Evolutionary conservation across 345 rosid genomes (phyloP), one percentile per base, ranked within the genome.

Genomic region (Bretschneidera sinensis): DNA sequence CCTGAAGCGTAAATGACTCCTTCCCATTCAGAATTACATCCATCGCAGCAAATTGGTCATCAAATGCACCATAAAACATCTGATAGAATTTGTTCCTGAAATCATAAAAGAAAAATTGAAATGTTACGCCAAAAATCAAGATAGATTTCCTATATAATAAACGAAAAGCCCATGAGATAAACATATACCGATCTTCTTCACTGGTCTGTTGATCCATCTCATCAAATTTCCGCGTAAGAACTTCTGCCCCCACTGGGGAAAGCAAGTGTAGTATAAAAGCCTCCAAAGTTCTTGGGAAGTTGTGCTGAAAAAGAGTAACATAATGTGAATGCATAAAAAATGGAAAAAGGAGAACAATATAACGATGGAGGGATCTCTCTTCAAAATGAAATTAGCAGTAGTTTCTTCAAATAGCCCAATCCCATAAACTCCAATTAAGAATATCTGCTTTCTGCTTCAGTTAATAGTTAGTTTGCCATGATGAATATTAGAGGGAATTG

Each of bases 271-370:
- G 74, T 71, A 85, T 63, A 60, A 92, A 72, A 43, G 86, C 94
- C 79, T 94, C 95, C 78, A 84, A 76, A 60, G 92, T 94, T 77
- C 96, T 85, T 22, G 96, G 97, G 69, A 94, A 94, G 65, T 83
- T 71, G 65, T 78, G 83, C 96, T 94, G 84, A 76, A 79, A 73
- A 63, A 25, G 22, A 58, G 47, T 39, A 22, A 47, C 33, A 66
- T 17, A 52, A 62, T 19, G 52, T 43, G 43, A 75, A 57, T 18
- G 55, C 24, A 31, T 59, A 43, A 55, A 60, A 10, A 57, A 54
- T 39, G 6, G 50, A 20, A 21, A 51, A 21, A 51, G 17, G 18
- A 49, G 20, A 51, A 51, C 13, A 19, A 1, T 20, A 21, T 9
- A 20, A 57, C 48, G 10, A 31, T 14, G 60, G 47, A 47, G 31